Evolutionary conservation across 1,284 basidiomycete species (phyloP).

Genomic region (Leucoagaricus sp.): DNA sequence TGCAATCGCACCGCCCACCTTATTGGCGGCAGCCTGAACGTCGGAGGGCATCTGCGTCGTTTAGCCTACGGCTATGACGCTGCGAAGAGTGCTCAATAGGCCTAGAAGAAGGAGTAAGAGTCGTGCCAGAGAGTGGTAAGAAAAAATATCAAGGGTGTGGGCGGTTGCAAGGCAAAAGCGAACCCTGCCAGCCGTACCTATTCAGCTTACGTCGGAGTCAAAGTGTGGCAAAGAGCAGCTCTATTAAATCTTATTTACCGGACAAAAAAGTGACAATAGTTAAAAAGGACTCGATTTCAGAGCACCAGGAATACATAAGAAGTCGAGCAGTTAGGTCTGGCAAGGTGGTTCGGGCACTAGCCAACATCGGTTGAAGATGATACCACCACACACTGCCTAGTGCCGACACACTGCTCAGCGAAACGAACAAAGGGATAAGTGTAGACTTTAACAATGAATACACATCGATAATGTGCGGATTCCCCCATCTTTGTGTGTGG

Average conservation of each 20-base stretch:
- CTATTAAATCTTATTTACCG: slow-evolving; percentile 8
- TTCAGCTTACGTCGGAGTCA: slow-evolving; percentile 52
- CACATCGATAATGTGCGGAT: no score
- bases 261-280: background rate
- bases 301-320: background rate
- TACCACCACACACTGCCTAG: background rate
- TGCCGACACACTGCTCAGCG: no score
- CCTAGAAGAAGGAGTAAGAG: slow-evolving; percentile 10
- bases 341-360: no score
- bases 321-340: no score
- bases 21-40: slow-evolving; percentile 33
- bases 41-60: slow-evolving; percentile 24
- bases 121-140: slow-evolving; percentile 5
- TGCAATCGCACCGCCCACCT: slow-evolving; percentile 28
- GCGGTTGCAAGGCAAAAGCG: slow-evolving; percentile 21
- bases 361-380: no score
- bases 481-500: no score
- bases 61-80: background rate
- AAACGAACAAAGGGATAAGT: no score
- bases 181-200: slow-evolving; percentile 8
- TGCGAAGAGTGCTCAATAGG: background rate
- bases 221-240: slow-evolving; percentile 44
- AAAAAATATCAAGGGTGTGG: slow-evolving; percentile 7
- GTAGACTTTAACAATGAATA: no score
- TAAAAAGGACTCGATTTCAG: no score